Conservation (phyloP, 2,329 filamentous ascomycete species). For the Penicillium olsonii region DNA sequence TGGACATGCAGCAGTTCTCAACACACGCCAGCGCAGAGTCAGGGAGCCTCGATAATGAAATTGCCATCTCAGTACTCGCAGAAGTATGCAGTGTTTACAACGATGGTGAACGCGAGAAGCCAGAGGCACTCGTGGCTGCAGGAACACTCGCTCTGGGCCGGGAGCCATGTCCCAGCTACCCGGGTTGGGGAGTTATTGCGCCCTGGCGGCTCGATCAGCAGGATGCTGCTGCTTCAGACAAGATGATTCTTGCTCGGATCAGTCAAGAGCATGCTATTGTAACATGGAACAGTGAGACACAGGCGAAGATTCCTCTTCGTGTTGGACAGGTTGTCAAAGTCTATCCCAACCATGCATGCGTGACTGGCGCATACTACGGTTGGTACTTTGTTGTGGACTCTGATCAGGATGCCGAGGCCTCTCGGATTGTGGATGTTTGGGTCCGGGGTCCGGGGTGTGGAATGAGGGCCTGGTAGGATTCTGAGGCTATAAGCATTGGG, state of each 20-base stretch:
- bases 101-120: slow-evolving; percentile 52
- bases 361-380: slow-evolving; percentile 69
- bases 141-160: slow-evolving; percentile 71
- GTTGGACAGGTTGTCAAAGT: slow-evolving; percentile 69
- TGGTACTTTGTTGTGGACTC: slow-evolving; percentile 76
- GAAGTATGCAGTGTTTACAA: slow-evolving; percentile 72
- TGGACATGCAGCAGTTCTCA: slow-evolving; percentile 78
- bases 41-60: slow-evolving; percentile 47
- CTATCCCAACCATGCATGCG: slow-evolving; percentile 81
- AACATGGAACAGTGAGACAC: slow-evolving; percentile 53
- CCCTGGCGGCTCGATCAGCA: slow-evolving; percentile 54
- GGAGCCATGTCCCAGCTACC: slow-evolving; percentile 71
- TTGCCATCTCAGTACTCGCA: slow-evolving; percentile 69
- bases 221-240: slow-evolving; percentile 39
- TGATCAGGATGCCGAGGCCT: slow-evolving; percentile 52
- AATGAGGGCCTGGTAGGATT: slow-evolving; percentile 5
- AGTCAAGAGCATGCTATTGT: slow-evolving; percentile 79
- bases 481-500: not conserved
- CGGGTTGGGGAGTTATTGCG: slow-evolving; percentile 69
- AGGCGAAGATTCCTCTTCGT: slow-evolving; percentile 47
- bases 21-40: slow-evolving; percentile 60
- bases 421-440: slow-evolving; percentile 75
- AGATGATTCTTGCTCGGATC: slow-evolving; percentile 70
- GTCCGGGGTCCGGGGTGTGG: slow-evolving; percentile 42
- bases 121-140: slow-evolving; percentile 69